phyloP scores from a whole-genome alignment of 495 filamentous ascomycete genomes.

The Parmelia sp. region DNA sequence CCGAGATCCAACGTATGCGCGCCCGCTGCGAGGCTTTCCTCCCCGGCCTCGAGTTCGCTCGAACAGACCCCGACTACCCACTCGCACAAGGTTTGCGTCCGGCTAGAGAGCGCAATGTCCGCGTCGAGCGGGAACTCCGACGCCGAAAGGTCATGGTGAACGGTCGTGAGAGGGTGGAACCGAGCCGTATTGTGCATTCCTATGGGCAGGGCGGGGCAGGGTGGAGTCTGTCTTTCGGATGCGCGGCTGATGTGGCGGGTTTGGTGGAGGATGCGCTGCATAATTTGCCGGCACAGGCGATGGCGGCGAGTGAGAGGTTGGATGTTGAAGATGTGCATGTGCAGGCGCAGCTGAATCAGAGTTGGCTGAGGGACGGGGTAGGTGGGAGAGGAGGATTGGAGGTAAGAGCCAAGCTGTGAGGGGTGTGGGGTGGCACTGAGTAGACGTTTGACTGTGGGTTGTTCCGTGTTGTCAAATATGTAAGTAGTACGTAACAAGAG shows the following conservation, averaged over 20 bases:
- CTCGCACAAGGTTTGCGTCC: constrained; percentile 43
- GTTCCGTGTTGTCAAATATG: too few species aligned
- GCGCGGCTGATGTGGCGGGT: constrained; percentile 35
- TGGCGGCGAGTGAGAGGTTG: constrained; percentile 6
- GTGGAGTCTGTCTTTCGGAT: constrained; percentile 43
- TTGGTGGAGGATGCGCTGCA: constrained; percentile 35
- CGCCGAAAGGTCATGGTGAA: constrained; percentile 3
- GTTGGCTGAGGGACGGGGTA: background rate
- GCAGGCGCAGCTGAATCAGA: constrained; percentile 5
- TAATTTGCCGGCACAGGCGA: constrained; percentile 17
- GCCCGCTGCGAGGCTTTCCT: constrained; percentile 41
- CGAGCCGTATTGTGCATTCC: constrained; percentile 41
- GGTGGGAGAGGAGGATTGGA: background rate
- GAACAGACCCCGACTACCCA: constrained; percentile 40
- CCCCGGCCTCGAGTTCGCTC: constrained; percentile 39
- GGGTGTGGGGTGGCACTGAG: background rate
- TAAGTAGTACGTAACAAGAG: too few species aligned
- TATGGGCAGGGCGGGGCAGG: constrained; percentile 46
- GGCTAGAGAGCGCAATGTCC: constrained; percentile 36
- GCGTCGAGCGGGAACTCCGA: constrained; percentile 42
- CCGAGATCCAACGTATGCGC: constrained; percentile 40
- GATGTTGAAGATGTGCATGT: constrained; percentile 6
- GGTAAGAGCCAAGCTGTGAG: background rate
- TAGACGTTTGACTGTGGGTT: too few species aligned
- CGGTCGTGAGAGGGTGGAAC: constrained; percentile 13